Evolutionary conservation across 495 filamentous ascomycete species (phyloP).

Genomic region (Aspergillus hancockii): DNA sequence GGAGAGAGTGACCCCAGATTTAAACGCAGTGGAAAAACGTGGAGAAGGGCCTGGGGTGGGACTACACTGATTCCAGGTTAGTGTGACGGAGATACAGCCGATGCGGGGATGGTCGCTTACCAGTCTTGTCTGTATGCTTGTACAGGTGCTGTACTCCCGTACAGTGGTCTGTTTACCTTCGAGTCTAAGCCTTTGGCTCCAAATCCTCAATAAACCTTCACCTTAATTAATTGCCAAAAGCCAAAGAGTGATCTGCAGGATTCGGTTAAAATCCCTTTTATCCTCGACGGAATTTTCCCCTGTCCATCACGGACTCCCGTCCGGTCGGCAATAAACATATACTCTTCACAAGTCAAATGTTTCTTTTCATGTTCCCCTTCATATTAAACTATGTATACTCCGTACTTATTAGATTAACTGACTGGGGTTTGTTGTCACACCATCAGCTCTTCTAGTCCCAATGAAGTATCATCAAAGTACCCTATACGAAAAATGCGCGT

Average conservation of each 20-base stretch:
- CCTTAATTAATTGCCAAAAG: neutral
- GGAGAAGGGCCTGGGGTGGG: slow-evolving; percentile 23
- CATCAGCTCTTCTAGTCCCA: neutral
- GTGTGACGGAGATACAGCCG: slow-evolving; percentile 16
- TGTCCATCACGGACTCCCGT: slow-evolving; percentile 20
- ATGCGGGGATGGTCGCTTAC: slow-evolving; percentile 18
- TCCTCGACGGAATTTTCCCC: slow-evolving; percentile 21
- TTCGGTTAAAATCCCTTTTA: slow-evolving; percentile 7
- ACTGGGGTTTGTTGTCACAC: neutral
- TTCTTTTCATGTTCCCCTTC: neutral
- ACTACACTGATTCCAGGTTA: slow-evolving; percentile 2
- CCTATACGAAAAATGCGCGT: neutral
- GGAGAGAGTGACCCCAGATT: slow-evolving; percentile 7
- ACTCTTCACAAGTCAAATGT: neutral
- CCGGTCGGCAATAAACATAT: slow-evolving; percentile 10
- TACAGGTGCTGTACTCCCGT: neutral
- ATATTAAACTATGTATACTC: neutral
- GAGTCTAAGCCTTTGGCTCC: neutral
- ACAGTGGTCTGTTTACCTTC: too few species aligned
- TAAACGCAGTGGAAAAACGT: slow-evolving; percentile 21
- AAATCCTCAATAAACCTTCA: neutral
- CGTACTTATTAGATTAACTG: neutral
- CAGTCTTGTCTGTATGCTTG: too few species aligned
- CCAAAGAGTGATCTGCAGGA: neutral
- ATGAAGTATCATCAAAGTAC: neutral